Conservation (phyloP, 73 alveolate species). For the Paramecium tetraurelia region DNA sequence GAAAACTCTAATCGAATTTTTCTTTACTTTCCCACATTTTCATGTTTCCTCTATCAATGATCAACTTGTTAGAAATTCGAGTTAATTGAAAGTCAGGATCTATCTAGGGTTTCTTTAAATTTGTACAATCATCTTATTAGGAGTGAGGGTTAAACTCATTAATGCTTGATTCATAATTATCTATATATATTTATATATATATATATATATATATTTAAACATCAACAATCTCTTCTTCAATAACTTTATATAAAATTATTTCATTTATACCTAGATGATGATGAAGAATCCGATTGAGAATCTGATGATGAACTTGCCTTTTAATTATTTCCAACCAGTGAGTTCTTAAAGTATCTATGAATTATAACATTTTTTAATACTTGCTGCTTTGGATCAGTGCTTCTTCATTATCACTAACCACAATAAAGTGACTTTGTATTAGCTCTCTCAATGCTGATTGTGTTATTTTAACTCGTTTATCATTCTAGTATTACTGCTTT, state of each 20-base stretch:
- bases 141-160: background rate
- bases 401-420: constrained; percentile 31
- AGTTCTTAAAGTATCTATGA: background rate
- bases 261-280: background rate
- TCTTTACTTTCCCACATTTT: background rate
- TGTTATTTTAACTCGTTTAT: background rate
- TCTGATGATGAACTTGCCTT: background rate
- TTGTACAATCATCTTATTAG: background rate
- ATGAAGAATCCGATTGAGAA: background rate
- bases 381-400: background rate
- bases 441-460: constrained; percentile 1
- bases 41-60: background rate
- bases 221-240: background rate
- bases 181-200: background rate
- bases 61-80: background rate
- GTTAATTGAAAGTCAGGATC: background rate
- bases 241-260: background rate
- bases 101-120: background rate
- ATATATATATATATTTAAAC: background rate
- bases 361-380: background rate
- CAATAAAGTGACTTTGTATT: constrained; percentile 7
- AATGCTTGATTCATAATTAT: background rate
- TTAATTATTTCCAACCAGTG: background rate
- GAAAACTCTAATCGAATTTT: background rate
- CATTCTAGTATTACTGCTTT: background rate